Base-by-base conservation (phyloP, 164 flowering plant genomes). In the Stephania yunnanensis region DNA sequence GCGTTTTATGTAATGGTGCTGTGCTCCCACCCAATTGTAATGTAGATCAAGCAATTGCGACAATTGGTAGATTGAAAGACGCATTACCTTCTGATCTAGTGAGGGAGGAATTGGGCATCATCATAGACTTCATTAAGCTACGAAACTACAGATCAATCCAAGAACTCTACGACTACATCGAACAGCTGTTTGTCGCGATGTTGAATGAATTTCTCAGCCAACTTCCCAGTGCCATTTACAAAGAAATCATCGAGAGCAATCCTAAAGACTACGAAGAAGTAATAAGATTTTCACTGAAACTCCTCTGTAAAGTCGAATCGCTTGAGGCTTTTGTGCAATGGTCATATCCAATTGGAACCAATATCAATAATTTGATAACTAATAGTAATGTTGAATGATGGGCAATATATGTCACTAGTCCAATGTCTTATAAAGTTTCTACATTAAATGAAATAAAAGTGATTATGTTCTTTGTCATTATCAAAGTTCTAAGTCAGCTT, bases 131-230 rank as follows among this genome's bases (percentile, higher is more conserved):
- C 46, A 7, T 69, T 30, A 42, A 12, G 17, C 9, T 0, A 3
- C 45, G 17, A 36, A 44, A 4, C 19, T 44, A 69, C n/a, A 15
- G 48, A 1, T 69, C 73, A 10, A 50, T 48, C 5, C 64, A 71
- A 22, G 73, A 71, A 30, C 17, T 46, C 6, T 29, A 53, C 12
- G 10, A 2, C 36, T 71, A 25, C 30, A 10, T 71, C 10, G 46
- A 71, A 15, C 73, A 71, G 53, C 7, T 50, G 6, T 71, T 71
- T 71, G 65, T 71, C 30, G 64, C 50, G 19, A 71, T 71, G 65
- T 71, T 71, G 64, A 55, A 71, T 20, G 63, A 10, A 2, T 52
- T 71, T 6, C 58, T 71, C 6, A 29, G 8, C 25, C 63, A 52
- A 10, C 73, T 71, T 13, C 58, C 73, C 2, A 31, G 20, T 71